These are phyloP conservation scores for Adansonia digitata DNA, from an alignment of 345 rosid species.

Conservation along the genomic window DNA sequence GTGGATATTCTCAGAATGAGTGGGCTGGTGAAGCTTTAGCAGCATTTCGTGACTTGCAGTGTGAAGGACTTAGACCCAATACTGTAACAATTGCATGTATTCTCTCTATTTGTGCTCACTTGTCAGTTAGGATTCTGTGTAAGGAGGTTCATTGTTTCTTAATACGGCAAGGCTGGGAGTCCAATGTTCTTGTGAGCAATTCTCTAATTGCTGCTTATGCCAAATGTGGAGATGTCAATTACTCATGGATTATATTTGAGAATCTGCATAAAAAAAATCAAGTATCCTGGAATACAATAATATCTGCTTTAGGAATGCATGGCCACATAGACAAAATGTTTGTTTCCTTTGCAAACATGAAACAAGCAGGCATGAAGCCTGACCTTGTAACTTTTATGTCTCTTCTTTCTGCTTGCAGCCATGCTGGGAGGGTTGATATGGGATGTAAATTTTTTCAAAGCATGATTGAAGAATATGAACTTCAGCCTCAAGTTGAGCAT, in stretches of 20 bases:
- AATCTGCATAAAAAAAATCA: constrained; percentile 26
- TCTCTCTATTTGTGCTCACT: constrained; percentile 35
- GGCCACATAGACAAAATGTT: constrained; percentile 27
- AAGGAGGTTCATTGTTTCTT: constrained; percentile 43
- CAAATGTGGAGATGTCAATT: constrained; percentile 37
- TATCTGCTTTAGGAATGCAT: constrained; percentile 43
- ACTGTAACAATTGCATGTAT: constrained; percentile 35
- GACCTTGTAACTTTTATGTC: constrained; percentile 37
- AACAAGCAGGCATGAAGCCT: constrained; percentile 29
- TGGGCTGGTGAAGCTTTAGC: constrained; percentile 28
- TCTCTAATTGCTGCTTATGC: constrained; percentile 38
- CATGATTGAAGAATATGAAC: constrained; percentile 33
- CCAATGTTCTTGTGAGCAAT: constrained; percentile 34
- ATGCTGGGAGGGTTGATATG: constrained; percentile 31
- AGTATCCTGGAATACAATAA: constrained; percentile 43
- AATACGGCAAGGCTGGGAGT: constrained; percentile 27
- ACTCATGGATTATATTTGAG: constrained; percentile 29
- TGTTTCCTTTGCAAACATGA: constrained; percentile 35
- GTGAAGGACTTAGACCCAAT: constrained; percentile 31
- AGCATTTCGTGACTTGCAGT: constrained; percentile 31
- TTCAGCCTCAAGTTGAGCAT: constrained; percentile 42
- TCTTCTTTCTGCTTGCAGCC: constrained; percentile 48
- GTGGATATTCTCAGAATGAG: constrained; percentile 38
- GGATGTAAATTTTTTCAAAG: constrained; percentile 37
- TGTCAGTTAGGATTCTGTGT: constrained; percentile 28